Percentiles rank a stretch among this genome's conserved stretches.
Evolutionary conservation across 345 rosid genomes (phyloP).

Genomic region (Turritis glabra): DNA sequence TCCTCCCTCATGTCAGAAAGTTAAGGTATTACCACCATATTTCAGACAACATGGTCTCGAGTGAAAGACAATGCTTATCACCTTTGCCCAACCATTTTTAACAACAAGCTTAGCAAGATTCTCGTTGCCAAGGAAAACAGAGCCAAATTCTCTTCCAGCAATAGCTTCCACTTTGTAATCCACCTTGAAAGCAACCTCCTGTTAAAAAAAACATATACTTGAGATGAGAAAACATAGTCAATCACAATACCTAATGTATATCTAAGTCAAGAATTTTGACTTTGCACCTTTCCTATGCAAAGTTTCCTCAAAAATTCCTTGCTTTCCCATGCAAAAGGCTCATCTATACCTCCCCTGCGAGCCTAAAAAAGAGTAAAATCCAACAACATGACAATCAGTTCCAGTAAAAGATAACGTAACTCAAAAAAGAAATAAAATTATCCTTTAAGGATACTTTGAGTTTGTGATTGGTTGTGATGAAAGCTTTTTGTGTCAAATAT

Average conservation of each 20-base stretch:
- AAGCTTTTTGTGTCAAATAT: not conserved
- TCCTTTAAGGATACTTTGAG: no score
- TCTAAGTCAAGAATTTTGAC: not conserved
- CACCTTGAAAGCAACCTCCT: conserved; percentile 91
- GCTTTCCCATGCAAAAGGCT: conserved; percentile 98
- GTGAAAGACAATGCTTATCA: conserved; percentile 24
- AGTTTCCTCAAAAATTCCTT: conserved; percentile 89
- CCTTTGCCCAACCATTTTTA: conserved; percentile 95
- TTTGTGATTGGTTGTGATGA: not conserved
- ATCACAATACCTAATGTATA: not conserved
- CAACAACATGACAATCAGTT: not conserved
- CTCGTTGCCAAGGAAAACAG: conserved; percentile 78
- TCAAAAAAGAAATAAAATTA: no score
- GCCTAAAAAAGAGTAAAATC: conserved; percentile 45
- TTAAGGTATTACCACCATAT: not conserved
- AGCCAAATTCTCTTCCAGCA: conserved; percentile 80
- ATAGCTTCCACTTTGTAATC: conserved; percentile 76
- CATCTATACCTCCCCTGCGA: conserved; percentile 84
- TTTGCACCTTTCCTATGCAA: conserved; percentile 89
- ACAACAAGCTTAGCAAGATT: conserved; percentile 76
- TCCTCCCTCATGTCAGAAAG: conserved; percentile 11
- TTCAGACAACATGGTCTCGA: not conserved
- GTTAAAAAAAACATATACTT: not conserved
- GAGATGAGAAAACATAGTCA: not conserved
- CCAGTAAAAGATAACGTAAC: no score